phyloP scores from a whole-genome alignment of 306 rosid genomes.

The Macrotyloma uniflorum region DNA sequence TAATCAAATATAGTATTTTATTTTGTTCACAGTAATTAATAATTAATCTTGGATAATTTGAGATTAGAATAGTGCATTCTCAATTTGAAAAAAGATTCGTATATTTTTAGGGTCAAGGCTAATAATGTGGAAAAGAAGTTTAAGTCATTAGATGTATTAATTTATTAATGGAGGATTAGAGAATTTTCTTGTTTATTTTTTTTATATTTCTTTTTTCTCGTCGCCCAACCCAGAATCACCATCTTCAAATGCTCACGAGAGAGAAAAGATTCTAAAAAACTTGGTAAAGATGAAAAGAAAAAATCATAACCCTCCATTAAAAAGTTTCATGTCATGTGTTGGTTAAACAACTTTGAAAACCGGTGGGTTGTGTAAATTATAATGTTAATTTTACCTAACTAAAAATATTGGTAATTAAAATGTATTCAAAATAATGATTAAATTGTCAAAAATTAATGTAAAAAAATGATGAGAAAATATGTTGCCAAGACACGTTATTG shows the following conservation, averaged over 20 bases:
- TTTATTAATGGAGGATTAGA: too few relatives aligned
- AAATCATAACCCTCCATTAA: too few relatives aligned
- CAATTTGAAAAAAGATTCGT: not conserved
- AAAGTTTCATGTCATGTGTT: not conserved
- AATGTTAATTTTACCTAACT: too few relatives aligned
- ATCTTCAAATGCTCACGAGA: too few relatives aligned
- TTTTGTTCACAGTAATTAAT: not conserved
- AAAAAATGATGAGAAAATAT: not conserved
- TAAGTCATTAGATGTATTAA: too few relatives aligned
- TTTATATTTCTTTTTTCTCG: too few relatives aligned
- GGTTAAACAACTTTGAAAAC: not conserved
- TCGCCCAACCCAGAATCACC: too few relatives aligned
- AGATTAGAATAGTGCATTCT: not conserved
- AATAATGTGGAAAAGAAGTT: too few relatives aligned
- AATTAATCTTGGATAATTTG: not conserved
- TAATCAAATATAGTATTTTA: not conserved
- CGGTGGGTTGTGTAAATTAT: too few relatives aligned
- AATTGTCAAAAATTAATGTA: not conserved
- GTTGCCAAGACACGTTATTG: not conserved
- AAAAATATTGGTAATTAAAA: not conserved
- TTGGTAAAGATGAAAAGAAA: too few relatives aligned
- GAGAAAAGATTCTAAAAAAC: too few relatives aligned
- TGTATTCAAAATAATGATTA: not conserved
- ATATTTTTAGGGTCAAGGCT: not conserved
- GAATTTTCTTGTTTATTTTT: too few relatives aligned